Conservation (phyloP, 371 early-diverging fungal genomes). For the Zychaea mexicana region DNA sequence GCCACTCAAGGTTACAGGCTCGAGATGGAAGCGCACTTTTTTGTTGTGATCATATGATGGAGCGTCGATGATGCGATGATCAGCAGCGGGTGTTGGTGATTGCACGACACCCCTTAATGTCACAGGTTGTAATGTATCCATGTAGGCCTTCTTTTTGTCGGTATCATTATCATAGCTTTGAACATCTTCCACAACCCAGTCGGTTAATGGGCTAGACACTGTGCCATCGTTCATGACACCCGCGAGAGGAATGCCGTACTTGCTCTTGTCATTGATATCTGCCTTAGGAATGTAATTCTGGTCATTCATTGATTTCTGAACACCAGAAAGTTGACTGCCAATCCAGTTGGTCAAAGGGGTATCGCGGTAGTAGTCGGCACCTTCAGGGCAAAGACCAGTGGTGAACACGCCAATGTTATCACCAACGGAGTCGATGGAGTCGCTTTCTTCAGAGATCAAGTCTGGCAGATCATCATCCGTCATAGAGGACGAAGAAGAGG, state of each 20-base stretch:
- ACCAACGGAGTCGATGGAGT: neutral
- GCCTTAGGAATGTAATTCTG: neutral
- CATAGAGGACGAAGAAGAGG: neutral
- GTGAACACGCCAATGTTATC: neutral
- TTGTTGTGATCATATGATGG: neutral
- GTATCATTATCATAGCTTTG: neutral
- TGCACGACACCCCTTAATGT: neutral
- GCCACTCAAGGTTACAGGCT: neutral
- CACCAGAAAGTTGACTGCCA: conserved; percentile 5
- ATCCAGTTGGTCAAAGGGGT: conserved; percentile 9
- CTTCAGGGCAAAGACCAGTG: conserved; percentile 12
- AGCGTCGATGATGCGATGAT: neutral
- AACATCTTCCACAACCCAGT: neutral
- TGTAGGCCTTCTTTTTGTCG: neutral
- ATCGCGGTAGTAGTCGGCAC: conserved; percentile 11
- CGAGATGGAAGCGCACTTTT: neutral
- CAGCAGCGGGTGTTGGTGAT: neutral
- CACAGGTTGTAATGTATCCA: neutral
- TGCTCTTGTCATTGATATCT: neutral
- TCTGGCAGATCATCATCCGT: neutral
- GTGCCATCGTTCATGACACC: neutral
- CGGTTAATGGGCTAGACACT: neutral
- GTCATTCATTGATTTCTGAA: neutral
- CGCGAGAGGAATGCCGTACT: neutral
- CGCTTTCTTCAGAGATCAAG: neutral